phyloP scores from a whole-genome alignment of 345 rosid genomes.

The Salix caprea region DNA sequence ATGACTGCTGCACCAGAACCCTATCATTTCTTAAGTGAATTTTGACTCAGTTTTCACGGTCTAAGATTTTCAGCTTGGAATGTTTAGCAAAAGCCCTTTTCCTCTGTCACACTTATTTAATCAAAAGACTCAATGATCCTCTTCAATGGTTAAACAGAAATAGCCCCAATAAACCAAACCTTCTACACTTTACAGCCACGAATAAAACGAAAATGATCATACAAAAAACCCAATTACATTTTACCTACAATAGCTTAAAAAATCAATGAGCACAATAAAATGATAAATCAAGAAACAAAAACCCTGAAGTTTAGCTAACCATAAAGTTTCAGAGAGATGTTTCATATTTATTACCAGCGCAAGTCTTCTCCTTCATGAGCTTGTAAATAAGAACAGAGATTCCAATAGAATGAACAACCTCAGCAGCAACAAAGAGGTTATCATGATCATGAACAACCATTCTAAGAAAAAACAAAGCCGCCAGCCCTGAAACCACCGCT shows the following conservation, averaged over 20 bases:
- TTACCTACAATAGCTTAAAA: not conserved
- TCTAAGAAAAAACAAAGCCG: slow-evolving; percentile 75
- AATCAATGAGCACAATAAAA: not conserved
- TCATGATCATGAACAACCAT: slow-evolving; percentile 92
- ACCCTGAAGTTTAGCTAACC: not conserved
- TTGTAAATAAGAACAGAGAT: slow-evolving; percentile 90
- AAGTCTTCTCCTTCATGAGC: slow-evolving; percentile 87
- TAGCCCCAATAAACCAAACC: not conserved
- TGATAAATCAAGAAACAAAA: not conserved
- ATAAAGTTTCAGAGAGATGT: not conserved
- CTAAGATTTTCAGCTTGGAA: not conserved
- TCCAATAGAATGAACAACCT: slow-evolving; percentile 91
- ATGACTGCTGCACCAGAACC: not conserved
- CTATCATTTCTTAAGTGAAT: not conserved
- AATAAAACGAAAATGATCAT: not conserved
- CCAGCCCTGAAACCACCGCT: slow-evolving; percentile 85
- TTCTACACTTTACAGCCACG: not conserved
- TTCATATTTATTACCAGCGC: slow-evolving; percentile 54
- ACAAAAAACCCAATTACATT: not conserved
- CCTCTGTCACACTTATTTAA: no score
- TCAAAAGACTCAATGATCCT: not conserved
- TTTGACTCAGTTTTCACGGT: not conserved
- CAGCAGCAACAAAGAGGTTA: slow-evolving; percentile 94
- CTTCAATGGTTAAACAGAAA: not conserved
- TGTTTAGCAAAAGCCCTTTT: not conserved